phyloP scores from a whole-genome alignment of 2,329 filamentous ascomycete genomes.

The Zymoseptoria pseudotritici region DNA sequence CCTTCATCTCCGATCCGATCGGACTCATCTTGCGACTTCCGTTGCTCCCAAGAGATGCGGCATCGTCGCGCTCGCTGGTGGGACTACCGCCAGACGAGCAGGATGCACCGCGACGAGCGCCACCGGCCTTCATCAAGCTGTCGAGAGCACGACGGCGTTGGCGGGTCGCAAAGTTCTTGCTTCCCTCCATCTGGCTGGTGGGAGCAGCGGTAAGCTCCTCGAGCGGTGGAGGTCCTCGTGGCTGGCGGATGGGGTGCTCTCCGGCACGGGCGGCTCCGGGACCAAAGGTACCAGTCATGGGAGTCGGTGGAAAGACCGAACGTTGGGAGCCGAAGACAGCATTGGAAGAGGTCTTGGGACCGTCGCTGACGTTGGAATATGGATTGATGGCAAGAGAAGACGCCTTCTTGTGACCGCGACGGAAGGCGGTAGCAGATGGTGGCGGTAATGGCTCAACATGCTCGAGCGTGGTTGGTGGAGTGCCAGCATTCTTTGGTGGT shows the following conservation, averaged over 20 bases:
- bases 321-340: slow-evolving; percentile 41
- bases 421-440: slow-evolving; percentile 85
- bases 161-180: slow-evolving; percentile 91
- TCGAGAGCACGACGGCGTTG: slow-evolving; percentile 86
- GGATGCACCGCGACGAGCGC: slow-evolving; percentile 68
- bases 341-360: slow-evolving; percentile 62
- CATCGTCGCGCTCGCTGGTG: slow-evolving; percentile 73
- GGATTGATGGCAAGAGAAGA: slow-evolving; percentile 60
- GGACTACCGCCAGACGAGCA: slow-evolving; percentile 62
- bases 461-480: slow-evolving; percentile 51
- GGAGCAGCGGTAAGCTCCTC: slow-evolving; percentile 87
- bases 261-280: slow-evolving; percentile 88
- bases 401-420: slow-evolving; percentile 84
- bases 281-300: slow-evolving; percentile 77
- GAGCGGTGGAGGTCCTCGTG: slow-evolving; percentile 80
- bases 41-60: slow-evolving; percentile 47
- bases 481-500: slow-evolving; percentile 55
- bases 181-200: slow-evolving; percentile 87
- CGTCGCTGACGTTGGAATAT: slow-evolving; percentile 50
- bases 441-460: slow-evolving; percentile 69
- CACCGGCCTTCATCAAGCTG: slow-evolving; percentile 82
- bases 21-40: slow-evolving; percentile 31
- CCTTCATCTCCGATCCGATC: slow-evolving; percentile 32
- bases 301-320: slow-evolving; percentile 62
- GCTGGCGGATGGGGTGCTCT: slow-evolving; percentile 89